Base-by-base conservation (phyloP, 495 filamentous ascomycete genomes). In the Trichoderma virens region DNA sequence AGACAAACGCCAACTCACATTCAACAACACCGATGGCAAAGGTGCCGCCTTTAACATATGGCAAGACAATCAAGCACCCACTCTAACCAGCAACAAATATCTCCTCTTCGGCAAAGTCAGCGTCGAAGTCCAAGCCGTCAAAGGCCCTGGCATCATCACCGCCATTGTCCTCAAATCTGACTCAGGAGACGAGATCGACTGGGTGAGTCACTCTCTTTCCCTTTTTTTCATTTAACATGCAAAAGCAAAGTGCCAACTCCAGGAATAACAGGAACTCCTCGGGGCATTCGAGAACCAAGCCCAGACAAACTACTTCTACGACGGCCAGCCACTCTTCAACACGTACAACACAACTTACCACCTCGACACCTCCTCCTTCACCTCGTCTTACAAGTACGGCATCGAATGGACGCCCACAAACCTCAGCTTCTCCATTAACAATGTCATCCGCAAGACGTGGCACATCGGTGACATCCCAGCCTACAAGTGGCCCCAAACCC, bases 161-260 rank as follows among this genome's bases (percentile, higher is more conserved):
- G 90, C 86, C 71, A 82, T 93, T 62, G 90, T 97, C 59, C 78
- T 98, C 70, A 86, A 94, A 75, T 97, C 93, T 3, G 93, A 93
- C 72, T 88, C 91, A 69, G 84, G 95, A 13, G 94, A 98, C 75
- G 94, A 98, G 79, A 91, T 98, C 66, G 94, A 97, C 75, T 96
- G 91, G 90, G 86, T 86, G 66, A 77, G 83, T 41, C 41, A 39
- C 16, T 43, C 14, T 11, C 16, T 9, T 9, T 41, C 61, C 5
- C 60, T 67, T 60, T 70, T 54, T 18, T n/a, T n/a, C n/a, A n/a
- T n/a, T n/a, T n/a, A n/a, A n/a, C n/a, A n/a, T n/a, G n/a, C n/a
- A n/a, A n/a, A n/a, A n/a, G n/a, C n/a, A n/a, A n/a, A n/a, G n/a
- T n/a, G n/a, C n/a, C n/a, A n/a, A n/a, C n/a, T n/a, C n/a, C n/a